Evolutionary conservation across 225 moss, liverwort and hornwort genomes (phyloP).

Genomic region (Physcomitrellopsis africana): DNA sequence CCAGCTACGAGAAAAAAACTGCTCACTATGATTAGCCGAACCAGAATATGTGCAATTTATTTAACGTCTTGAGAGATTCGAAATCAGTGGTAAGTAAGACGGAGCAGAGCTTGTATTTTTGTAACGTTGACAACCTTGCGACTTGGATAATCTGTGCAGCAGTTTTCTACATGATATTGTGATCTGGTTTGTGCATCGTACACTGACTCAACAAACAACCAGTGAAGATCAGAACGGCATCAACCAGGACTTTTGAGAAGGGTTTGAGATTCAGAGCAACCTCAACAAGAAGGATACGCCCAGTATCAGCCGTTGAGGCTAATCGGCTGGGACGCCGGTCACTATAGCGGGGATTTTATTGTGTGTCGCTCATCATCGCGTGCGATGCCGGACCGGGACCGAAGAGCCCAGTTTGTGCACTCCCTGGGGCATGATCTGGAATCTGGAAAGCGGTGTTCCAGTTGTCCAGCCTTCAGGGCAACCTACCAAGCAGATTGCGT

Average conservation of each 20-base stretch:
- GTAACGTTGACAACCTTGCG: too few species aligned
- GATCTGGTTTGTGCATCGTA: neutral
- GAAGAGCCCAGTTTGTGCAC: conserved; percentile 30
- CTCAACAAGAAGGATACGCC: too few species aligned
- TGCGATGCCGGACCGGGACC: conserved; percentile 49
- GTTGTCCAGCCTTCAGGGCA: conserved; percentile 33
- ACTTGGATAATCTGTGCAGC: too few species aligned
- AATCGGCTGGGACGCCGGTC: neutral
- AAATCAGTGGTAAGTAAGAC: too few species aligned
- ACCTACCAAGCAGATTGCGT: conserved; percentile 42
- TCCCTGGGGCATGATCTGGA: conserved; percentile 12
- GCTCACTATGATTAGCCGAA: too few species aligned
- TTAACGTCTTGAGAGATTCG: too few species aligned
- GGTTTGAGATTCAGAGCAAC: too few species aligned
- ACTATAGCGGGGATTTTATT: neutral
- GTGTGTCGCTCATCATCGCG: neutral
- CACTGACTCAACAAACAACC: neutral
- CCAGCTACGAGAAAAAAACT: too few species aligned
- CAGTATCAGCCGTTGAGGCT: neutral
- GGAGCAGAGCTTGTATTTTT: too few species aligned
- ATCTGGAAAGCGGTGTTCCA: conserved; percentile 33
- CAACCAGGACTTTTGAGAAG: neutral
- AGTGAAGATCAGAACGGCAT: neutral
- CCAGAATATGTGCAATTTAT: too few species aligned
- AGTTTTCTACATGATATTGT: conserved; percentile 6